Base-by-base conservation (phyloP, 1,139 yeast species). In the Magnusiomyces sp. region DNA sequence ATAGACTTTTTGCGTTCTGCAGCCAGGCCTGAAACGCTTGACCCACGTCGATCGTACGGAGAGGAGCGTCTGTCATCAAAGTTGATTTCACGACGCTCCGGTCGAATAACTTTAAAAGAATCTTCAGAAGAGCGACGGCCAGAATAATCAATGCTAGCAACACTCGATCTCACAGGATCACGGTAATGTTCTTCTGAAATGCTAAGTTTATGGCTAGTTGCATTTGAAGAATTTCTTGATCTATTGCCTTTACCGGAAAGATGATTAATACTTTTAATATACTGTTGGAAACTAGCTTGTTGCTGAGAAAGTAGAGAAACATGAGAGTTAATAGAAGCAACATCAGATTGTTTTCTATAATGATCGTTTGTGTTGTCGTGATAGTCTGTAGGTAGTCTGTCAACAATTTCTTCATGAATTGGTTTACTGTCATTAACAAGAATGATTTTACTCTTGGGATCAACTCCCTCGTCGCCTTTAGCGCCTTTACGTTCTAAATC, bases 61-160 rank as follows among this genome's bases (percentile, higher is more conserved):
- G 95, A 82, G 47, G 81, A 80, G 43, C 95, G 70, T 50, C 90
- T 72, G 59, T 86, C 82, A 60, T 87, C 94, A 62, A 87, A 86
- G 66, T 88, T 89, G 52, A 87, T 85, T 61, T 84, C 94, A 31
- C 77, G 70, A 14, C 76, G 71, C 41, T 76, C 79, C n/a, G 81
- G 79, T 37, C 90, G 67, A 13, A 86, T 73, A 0, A 86, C 83
- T 54, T 83, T 74, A 61, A 87, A 86, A 0, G 86, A 71, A 50
- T 70, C 72, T 38, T 60, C 61, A 3, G 58, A 52, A 1, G 55
- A 49, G 17, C 51, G 36, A 14, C 53, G 37, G 11, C 47, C 44
- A 48, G 33, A 14, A 14, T 43, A 50, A 31, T 38, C 46, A 11
- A 48, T 23, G 27, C 51, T 50, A 2, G 50, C 50, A 23, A 46